These are phyloP conservation scores for Anisodus acutangulus DNA, from an alignment of 257 asterid genomes.

Conservation along the genomic window DNA sequence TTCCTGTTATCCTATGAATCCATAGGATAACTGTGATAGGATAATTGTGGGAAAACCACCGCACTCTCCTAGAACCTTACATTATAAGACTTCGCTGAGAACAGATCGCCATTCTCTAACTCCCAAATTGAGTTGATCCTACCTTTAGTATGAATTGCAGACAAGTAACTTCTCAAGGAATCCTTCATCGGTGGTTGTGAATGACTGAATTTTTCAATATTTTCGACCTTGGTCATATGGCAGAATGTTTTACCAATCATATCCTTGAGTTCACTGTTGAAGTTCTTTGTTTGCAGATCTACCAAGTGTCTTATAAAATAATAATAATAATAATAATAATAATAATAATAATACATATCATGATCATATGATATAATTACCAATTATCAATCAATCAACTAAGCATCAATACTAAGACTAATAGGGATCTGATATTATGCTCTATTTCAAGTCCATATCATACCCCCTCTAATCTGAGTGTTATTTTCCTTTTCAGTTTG, in stretches of 20 bases:
- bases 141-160: slow-evolving; percentile 7
- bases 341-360: neutral
- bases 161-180: neutral
- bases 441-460: neutral
- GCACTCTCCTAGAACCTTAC: neutral
- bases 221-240: neutral
- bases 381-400: slow-evolving; percentile 1
- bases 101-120: neutral
- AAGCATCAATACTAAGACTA: neutral
- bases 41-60: neutral
- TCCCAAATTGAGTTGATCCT: neutral
- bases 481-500: neutral
- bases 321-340: neutral
- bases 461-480: neutral
- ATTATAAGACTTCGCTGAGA: neutral
- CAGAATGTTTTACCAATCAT: neutral
- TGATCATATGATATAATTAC: neutral
- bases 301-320: neutral
- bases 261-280: neutral
- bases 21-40: neutral
- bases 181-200: neutral
- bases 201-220: neutral
- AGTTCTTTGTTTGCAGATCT: neutral
- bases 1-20: neutral
- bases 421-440: neutral